phyloP scores from a whole-genome alignment of 169 alveolate species.

The Babesia sp. region DNA sequence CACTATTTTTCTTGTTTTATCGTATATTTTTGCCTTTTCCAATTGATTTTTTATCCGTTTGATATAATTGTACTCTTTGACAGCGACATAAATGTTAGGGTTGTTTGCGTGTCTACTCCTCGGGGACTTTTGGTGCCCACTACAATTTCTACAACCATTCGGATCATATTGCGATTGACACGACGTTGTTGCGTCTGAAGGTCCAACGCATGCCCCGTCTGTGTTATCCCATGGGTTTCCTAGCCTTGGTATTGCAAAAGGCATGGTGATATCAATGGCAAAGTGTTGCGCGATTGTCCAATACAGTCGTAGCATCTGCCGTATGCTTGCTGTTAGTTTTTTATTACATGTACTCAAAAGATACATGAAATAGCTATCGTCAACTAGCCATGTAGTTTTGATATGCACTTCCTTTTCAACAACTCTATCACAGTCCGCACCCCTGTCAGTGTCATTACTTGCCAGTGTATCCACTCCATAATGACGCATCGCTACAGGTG shows the following conservation, averaged over 20 bases:
- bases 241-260: background rate
- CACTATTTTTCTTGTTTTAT: slow-evolving; percentile 29
- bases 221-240: no score
- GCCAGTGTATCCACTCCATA: background rate
- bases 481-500: slow-evolving; percentile 49
- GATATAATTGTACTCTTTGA: background rate
- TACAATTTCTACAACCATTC: background rate
- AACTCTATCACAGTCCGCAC: background rate
- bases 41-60: slow-evolving; percentile 14
- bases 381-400: slow-evolving; percentile 40
- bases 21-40: slow-evolving; percentile 24
- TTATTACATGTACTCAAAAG: slow-evolving; percentile 43
- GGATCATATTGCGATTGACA: background rate
- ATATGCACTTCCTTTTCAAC: background rate
- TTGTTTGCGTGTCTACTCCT: no score
- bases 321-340: slow-evolving; percentile 34
- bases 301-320: slow-evolving; percentile 51
- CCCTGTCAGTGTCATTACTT: background rate
- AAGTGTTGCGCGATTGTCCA: slow-evolving; percentile 20
- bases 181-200: background rate
- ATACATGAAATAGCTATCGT: slow-evolving; percentile 12
- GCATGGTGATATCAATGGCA: background rate
- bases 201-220: no score
- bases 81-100: slow-evolving; percentile 6
- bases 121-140: no score